A percentile compares a stretch with the other conserved stretches of the same genome.
Conservation (phyloP, 2,329 filamentous ascomycete species). For the Beauveria asiatica region DNA sequence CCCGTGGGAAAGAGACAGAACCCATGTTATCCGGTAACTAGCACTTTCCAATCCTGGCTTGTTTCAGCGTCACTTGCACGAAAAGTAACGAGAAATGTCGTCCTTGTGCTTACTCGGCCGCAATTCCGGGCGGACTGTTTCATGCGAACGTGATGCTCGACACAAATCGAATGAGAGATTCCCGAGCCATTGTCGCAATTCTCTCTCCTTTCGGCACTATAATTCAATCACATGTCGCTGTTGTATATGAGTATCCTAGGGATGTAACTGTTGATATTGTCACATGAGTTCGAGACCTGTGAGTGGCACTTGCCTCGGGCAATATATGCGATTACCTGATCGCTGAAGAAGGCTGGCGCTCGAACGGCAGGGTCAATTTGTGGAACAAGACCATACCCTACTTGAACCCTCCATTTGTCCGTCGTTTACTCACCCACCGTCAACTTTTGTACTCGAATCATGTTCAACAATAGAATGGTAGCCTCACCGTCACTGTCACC, state of each 20-base stretch:
- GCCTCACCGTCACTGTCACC: neutral
- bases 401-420: neutral
- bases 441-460: no score
- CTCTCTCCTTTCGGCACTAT: neutral
- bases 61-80: neutral
- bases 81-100: neutral
- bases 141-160: neutral
- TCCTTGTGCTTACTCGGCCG: neutral
- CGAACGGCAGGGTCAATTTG: neutral
- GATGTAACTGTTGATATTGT: neutral
- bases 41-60: neutral
- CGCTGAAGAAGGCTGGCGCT: neutral
- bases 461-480: neutral
- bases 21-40: neutral
- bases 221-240: neutral
- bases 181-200: neutral
- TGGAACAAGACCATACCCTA: neutral
- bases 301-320: neutral
- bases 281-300: neutral
- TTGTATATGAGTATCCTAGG: neutral
- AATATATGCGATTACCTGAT: neutral
- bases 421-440: neutral
- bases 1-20: neutral
- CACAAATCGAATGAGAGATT: neutral
- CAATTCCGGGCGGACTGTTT: neutral